Evolutionary conservation across 768 basidiomycete genomes (phyloP).

Genomic region (Boletus tomentosulus): DNA sequence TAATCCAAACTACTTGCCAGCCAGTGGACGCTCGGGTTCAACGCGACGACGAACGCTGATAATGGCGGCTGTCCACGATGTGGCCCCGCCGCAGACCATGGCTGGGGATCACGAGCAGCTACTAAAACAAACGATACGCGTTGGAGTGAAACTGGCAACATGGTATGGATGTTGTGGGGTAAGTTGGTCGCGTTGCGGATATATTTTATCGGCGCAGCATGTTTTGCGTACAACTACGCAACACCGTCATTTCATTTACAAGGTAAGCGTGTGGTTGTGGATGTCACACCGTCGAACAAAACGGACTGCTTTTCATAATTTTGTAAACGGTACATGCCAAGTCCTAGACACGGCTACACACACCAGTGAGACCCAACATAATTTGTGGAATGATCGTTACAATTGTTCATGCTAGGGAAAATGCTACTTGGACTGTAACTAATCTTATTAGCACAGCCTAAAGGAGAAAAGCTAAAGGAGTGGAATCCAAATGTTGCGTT

Average conservation of each 20-base stretch:
- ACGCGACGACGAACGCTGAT: neutral
- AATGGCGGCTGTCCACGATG: slow-evolving; percentile 4
- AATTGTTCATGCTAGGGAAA: neutral
- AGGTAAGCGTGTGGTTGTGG: no score
- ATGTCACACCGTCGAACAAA: no score
- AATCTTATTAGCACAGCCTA: neutral
- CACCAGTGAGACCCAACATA: no score
- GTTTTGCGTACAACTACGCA: no score
- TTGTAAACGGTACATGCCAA: no score
- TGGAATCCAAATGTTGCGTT: neutral
- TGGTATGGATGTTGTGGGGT: neutral
- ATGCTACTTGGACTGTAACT: neutral
- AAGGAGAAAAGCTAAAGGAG: slow-evolving; percentile 5
- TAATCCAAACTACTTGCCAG: no score
- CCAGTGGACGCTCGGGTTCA: slow-evolving; percentile 14
- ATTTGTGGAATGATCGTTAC: neutral
- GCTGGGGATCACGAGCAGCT: slow-evolving; percentile 19
- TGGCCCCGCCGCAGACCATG: slow-evolving; percentile 8
- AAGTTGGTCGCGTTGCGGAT: no score
- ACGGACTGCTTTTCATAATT: no score
- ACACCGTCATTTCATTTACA: no score
- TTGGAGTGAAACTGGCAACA: slow-evolving; percentile 22
- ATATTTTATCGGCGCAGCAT: no score
- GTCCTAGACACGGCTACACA: no score
- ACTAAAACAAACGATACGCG: slow-evolving; percentile 19